Conservation (phyloP, 1,139 yeast genomes). For the Taiozyma sp. region DNA sequence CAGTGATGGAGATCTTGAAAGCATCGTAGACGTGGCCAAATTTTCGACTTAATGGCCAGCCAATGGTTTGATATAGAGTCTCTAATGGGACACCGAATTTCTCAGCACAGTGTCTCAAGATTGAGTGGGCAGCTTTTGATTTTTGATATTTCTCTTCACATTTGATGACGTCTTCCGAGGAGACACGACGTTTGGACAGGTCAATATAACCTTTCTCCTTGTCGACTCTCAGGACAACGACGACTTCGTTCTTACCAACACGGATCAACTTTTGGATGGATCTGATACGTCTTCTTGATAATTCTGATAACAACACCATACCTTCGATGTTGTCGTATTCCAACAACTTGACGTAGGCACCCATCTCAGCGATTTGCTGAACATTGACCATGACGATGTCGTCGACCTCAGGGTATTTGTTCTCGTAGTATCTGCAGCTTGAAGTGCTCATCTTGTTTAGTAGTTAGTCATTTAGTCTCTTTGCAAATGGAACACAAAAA, state of each 20-base stretch:
- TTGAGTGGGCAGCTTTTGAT: conserved; percentile 95
- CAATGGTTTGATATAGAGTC: conserved; percentile 77
- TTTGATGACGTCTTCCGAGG: conserved; percentile 95
- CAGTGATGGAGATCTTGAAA: conserved; percentile 91
- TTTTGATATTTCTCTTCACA: conserved; percentile 98
- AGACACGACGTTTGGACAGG: conserved; percentile 94
- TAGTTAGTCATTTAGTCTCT: not conserved
- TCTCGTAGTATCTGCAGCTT: conserved; percentile 94
- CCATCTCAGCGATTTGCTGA: conserved; percentile 97
- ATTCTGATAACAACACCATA: conserved; percentile 92
- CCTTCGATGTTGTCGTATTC: conserved; percentile 99
- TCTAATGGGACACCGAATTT: conserved; percentile 87
- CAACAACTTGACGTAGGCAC: conserved; percentile 89
- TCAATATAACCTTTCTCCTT: conserved; percentile 98
- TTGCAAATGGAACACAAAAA: not conserved
- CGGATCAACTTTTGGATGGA: conserved; percentile 95
- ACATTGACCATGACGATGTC: conserved; percentile 99
- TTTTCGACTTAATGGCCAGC: conserved; percentile 96
- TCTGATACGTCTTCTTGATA: conserved; percentile 97
- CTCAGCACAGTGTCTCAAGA: conserved; percentile 96
- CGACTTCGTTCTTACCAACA: conserved; percentile 98
- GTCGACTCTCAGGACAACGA: conserved; percentile 97
- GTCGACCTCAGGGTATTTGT: conserved; percentile 97
- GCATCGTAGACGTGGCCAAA: conserved; percentile 98
- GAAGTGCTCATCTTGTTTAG: conserved; percentile 64